Conservation (phyloP, 768 basidiomycete species). For the Tremella mesenterica region DNA sequence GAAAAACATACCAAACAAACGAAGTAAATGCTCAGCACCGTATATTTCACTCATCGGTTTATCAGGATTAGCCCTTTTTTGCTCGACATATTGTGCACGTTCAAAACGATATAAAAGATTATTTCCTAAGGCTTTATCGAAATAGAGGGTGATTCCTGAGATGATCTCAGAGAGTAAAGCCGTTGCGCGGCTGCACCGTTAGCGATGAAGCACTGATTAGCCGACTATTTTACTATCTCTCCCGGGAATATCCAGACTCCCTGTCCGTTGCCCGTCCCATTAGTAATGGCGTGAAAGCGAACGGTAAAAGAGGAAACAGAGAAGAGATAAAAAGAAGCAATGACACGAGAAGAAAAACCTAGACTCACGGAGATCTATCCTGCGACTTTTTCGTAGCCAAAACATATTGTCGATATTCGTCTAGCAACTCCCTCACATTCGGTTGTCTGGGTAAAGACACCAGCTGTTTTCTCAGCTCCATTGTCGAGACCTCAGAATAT, state of each 20-base stretch:
- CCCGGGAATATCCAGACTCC: no score
- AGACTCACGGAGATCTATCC: slow-evolving; percentile 33
- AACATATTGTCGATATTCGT: slow-evolving; percentile 62
- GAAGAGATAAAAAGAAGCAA: no score
- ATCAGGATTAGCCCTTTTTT: slow-evolving; percentile 62
- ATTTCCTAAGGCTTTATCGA: slow-evolving; percentile 74
- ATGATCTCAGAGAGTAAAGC: slow-evolving; percentile 69
- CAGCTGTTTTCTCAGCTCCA: slow-evolving; percentile 51
- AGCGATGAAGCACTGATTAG: no score
- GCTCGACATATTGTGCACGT: slow-evolving; percentile 78
- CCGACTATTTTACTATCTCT: no score
- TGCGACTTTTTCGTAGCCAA: slow-evolving; percentile 28
- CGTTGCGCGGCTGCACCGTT: slow-evolving; percentile 57
- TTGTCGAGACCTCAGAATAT: neutral
- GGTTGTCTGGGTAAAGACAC: slow-evolving; percentile 74
- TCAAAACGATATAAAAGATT: slow-evolving; percentile 92
- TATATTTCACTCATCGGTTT: slow-evolving; percentile 84
- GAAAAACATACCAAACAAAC: slow-evolving; percentile 69
- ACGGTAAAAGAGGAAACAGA: no score
- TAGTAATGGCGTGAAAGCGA: no score
- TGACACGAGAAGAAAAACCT: neutral
- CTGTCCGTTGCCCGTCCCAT: no score
- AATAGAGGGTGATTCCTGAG: slow-evolving; percentile 79
- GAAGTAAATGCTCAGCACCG: slow-evolving; percentile 84
- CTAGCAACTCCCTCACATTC: slow-evolving; percentile 64